Percentiles rank a stretch among this genome's conserved stretches.
phyloP scores from a whole-genome alignment of 2,329 filamentous ascomycete genomes.

The Leptoxyphium fumago region DNA sequence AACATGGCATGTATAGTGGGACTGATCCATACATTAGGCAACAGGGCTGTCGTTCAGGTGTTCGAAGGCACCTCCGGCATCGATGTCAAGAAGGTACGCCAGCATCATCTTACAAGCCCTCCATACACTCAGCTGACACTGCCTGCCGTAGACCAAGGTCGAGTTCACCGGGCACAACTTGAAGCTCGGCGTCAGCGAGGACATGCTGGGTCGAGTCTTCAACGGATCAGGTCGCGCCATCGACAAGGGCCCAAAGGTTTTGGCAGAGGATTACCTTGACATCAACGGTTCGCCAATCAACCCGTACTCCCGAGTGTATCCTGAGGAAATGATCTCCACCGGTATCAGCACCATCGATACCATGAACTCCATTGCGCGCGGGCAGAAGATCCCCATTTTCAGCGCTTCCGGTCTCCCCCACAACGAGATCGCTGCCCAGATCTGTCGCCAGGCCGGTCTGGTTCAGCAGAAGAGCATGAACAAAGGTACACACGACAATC shows the following conservation, averaged over 20 bases:
- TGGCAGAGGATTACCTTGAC: conserved; percentile 95
- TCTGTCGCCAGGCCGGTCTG: conserved; percentile 90
- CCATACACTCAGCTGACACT: background rate
- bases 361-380: conserved; percentile 85
- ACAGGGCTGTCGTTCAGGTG: conserved; percentile 90
- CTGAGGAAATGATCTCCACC: conserved; percentile 99
- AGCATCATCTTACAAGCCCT: background rate
- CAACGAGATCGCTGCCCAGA: conserved; percentile 98
- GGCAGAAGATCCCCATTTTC: conserved; percentile 99
- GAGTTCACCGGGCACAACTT: conserved; percentile 94
- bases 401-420: conserved; percentile 95
- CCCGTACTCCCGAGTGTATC: conserved; percentile 93
- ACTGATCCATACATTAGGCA: conserved; percentile 41
- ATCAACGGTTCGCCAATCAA: conserved; percentile 99
- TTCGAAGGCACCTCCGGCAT: conserved; percentile 96
- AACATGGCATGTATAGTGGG: conserved; percentile 1
- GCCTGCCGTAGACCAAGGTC: conserved; percentile 61
- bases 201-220: conserved; percentile 98
- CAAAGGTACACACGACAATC: conserved; percentile 90
- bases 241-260: conserved; percentile 95
- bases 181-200: conserved; percentile 97
- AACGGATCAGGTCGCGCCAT: conserved; percentile 96
- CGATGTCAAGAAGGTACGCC: conserved; percentile 79
- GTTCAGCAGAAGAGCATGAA: conserved; percentile 62
- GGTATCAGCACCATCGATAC: conserved; percentile 98